Evolutionary conservation across 179 eudicot species (phyloP), one percentile per base, ranked within the genome.

Genomic region (Silene coronaria): DNA sequence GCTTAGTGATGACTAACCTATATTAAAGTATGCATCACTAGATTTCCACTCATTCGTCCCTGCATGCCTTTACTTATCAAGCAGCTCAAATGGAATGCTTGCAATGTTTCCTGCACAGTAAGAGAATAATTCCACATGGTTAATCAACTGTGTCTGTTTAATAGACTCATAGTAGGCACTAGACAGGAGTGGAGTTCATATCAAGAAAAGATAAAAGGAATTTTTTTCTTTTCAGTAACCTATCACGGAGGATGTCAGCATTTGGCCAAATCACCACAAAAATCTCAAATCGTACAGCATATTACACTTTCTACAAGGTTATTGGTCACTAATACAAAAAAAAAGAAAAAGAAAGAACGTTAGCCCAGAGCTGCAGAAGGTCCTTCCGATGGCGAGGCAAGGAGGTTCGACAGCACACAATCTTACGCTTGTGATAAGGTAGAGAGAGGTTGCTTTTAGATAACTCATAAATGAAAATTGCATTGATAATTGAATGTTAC

Each of bases 121-220:
- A 74, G 34, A 32, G 38, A 38, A 74, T 60, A 64, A 36, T 17
- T 67, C 45, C 72, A 67, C 23, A 42, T 65, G 65, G 42, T 65
- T 28, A 61, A 61, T 21, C 69, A 28, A 75, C 13, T 74, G 28
- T 27, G 6, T 32, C 78, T 55, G 36, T 23, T 23, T 26, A 57
- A 42, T 42, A 12, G 59, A 42, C 48, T 59, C 34, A 63, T 63
- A 26, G 36, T 13, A 14, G 34, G 67, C 67, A 63, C 1, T 45
- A 69, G 10, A 34, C 58, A 42, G n/a, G 51, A 6, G 48, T 10
- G n/a, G 36, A 27, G 17, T 63, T 27, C 34, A 32, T 26, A 14
- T 26, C 38, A 12, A 26, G 67, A 63, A 63, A 8, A 63, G 19
- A 63, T 34, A 13, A 7, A 63, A 7, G 34, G 13, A 26, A 4